Conservation (phyloP, 2,329 filamentous ascomycete species). For the Hypomyces rosellus region DNA sequence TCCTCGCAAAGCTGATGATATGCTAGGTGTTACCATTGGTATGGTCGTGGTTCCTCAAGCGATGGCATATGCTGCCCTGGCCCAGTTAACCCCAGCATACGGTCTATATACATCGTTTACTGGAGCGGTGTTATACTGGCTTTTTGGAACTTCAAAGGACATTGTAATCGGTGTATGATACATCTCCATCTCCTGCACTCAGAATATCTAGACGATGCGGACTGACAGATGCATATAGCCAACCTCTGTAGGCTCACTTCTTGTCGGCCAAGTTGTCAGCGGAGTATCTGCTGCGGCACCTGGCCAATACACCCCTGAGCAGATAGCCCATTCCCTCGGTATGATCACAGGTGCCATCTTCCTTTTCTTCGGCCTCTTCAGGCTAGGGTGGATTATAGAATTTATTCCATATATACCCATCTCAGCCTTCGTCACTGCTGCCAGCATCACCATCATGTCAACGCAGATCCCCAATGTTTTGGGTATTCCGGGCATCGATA, state of each 20-base stretch:
- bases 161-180: conserved; percentile 64
- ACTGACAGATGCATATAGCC: conserved; percentile 37
- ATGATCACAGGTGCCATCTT: conserved; percentile 39
- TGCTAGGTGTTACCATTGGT: conserved; percentile 40
- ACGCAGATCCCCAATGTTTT: conserved; percentile 40
- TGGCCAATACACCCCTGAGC: conserved; percentile 28
- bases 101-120: conserved; percentile 80
- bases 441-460: conserved; percentile 44
- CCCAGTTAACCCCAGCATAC: conserved; percentile 60
- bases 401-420: conserved; percentile 46
- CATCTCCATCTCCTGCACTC: conserved; percentile 8
- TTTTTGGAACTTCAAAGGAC: conserved; percentile 79
- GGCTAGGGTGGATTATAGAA: conserved; percentile 46
- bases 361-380: conserved; percentile 38
- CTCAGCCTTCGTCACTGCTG: conserved; percentile 44
- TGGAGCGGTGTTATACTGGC: conserved; percentile 73
- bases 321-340: conserved; percentile 39
- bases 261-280: conserved; percentile 41
- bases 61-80: conserved; percentile 72
- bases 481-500: conserved; percentile 39
- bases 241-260: conserved; percentile 44
- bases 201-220: neutral
- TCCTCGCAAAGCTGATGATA: neutral
- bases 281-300: conserved; percentile 30
- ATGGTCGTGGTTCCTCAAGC: conserved; percentile 73